Base-by-base conservation (phyloP, 345 rosid species). In the Microthlaspi erraticum region DNA sequence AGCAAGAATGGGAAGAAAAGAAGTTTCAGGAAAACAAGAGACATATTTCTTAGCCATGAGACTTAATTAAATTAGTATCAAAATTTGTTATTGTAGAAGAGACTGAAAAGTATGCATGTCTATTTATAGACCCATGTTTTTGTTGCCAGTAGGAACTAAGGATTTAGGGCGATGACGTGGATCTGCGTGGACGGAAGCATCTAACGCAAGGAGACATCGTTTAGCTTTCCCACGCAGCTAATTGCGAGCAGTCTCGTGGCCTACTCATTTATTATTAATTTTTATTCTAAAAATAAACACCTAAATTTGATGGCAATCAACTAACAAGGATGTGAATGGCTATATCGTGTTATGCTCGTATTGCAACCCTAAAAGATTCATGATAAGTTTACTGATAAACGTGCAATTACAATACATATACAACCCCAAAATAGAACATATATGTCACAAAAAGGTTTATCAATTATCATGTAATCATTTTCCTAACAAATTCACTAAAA, bases 211-310 rank as follows among this genome's bases (percentile, higher is more conserved):
- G 73, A 64, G 53, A 51, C 83, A 70, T 73, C 34, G 69, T 68
- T 78, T 80, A 59, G 83, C 83, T 83, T 90, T 88, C 90, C 90
- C 55, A 43, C 83, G 80, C 96, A 90, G 95, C 98, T 90, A 90
- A 84, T 72, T 57, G 79, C 83, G 54, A 85, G 86, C 92, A 73
- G 83, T 88, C 83, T 39, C 48, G 71, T 61, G 95, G 86, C 62
- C 90, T 61, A 79, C 85, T 41, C 10, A 60, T 53, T 57, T 70
- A 76, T 63, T 64, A 8, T 69, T 10, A 14, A 5, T n/a, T 56
- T 18, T 8, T 45, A 14, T 31, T 42, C 23, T 16, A 23, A 63
- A 5, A 5, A 18, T 23, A 18, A n/a, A 26, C 5, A 60, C 53
- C 60, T 64, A 43, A 23, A 41, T 33, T 33, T 73, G 1, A 68